phyloP scores from a whole-genome alignment of 352 stramenopile species.

The Phytophthora lateralis region DNA sequence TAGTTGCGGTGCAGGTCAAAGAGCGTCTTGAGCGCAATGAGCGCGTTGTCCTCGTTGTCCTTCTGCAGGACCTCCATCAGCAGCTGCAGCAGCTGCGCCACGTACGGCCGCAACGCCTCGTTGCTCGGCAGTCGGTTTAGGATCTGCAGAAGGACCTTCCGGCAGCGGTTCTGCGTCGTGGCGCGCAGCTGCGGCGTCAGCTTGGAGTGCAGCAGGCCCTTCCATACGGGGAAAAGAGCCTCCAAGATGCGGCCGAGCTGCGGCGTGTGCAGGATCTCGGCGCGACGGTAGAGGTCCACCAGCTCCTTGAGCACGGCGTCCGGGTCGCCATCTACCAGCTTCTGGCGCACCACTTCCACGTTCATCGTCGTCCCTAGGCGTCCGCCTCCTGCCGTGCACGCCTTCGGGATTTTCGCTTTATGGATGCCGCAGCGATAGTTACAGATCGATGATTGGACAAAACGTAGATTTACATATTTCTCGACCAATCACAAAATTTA shows the following conservation, averaged over 20 bases:
- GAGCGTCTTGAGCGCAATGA: slow-evolving; percentile 95
- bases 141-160: slow-evolving; percentile 95
- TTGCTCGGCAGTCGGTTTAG: slow-evolving; percentile 95
- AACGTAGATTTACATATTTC: slow-evolving; percentile 4
- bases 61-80: slow-evolving; percentile 93
- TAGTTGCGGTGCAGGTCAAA: slow-evolving; percentile 98
- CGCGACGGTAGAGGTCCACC: slow-evolving; percentile 85
- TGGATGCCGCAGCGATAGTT: background rate
- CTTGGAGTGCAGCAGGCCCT: slow-evolving; percentile 79
- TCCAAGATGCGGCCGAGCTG: slow-evolving; percentile 93
- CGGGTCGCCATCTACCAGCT: slow-evolving; percentile 78
- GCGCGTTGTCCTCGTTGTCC: slow-evolving; percentile 98
- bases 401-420: slow-evolving; percentile 19
- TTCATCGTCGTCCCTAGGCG: slow-evolving; percentile 69
- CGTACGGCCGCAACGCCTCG: slow-evolving; percentile 94
- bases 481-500: slow-evolving; percentile 14
- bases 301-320: slow-evolving; percentile 85
- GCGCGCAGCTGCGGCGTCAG: slow-evolving; percentile 75
- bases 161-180: slow-evolving; percentile 87
- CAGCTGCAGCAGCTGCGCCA: slow-evolving; percentile 90
- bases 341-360: slow-evolving; percentile 86
- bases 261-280: slow-evolving; percentile 88
- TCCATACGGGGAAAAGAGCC: slow-evolving; percentile 91
- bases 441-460: slow-evolving; percentile 12
- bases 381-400: slow-evolving; percentile 15